These are phyloP conservation scores for Pichia sp. DNA, from an alignment of 1,139 yeast species.

Conservation along the genomic window DNA sequence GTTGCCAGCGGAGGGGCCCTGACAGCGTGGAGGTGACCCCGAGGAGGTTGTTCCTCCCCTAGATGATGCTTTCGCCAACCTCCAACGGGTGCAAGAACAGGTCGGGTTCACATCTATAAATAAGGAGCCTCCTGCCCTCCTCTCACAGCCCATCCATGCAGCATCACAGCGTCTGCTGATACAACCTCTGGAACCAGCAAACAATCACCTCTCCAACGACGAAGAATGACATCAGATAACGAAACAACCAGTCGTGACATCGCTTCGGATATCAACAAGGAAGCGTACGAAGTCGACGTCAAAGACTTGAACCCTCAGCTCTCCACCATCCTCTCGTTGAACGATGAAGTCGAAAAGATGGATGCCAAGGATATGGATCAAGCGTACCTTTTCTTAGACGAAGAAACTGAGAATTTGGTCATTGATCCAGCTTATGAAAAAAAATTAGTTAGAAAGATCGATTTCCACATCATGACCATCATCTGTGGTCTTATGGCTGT, in stretches of 20 bases:
- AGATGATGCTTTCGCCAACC: no score
- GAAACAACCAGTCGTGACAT: neutral
- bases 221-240: neutral
- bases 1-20: neutral
- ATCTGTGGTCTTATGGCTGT: constrained; percentile 52
- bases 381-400: constrained; percentile 10
- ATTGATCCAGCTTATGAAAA: constrained; percentile 15
- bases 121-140: no score
- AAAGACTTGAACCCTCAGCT: constrained; percentile 1
- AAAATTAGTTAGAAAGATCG: constrained; percentile 46
- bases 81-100: no score
- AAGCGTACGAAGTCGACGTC: constrained; percentile 3
- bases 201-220: no score
- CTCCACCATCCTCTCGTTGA: constrained; percentile 10
- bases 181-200: no score
- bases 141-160: neutral
- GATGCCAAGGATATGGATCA: constrained; percentile 13
- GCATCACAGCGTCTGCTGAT: no score
- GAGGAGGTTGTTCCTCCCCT: neutral
- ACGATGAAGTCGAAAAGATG: constrained; percentile 11
- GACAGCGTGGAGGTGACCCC: neutral
- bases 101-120: no score
- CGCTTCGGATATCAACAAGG: neutral
- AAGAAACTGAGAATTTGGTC: constrained; percentile 6
- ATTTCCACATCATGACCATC: constrained; percentile 49